phyloP scores from a whole-genome alignment of 108 stramenopile species.

The Thalassiosira profunda region DNA sequence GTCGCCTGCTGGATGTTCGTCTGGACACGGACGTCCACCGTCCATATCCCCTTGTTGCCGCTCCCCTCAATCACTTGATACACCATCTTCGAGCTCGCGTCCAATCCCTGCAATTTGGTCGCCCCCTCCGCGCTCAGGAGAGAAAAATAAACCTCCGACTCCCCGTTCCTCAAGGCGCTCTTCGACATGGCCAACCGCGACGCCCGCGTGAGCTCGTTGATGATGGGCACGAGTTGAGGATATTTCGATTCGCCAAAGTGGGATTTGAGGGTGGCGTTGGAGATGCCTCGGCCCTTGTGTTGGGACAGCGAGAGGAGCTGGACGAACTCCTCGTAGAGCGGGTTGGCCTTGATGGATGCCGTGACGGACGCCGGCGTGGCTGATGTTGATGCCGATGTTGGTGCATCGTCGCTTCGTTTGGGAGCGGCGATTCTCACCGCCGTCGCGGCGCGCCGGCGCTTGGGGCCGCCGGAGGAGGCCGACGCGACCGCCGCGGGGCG shows the following conservation, averaged over 20 bases:
- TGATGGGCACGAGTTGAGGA: slow-evolving; percentile 63
- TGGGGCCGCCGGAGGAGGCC: too few relatives aligned
- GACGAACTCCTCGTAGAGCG: slow-evolving; percentile 69
- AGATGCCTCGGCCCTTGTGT: slow-evolving; percentile 56
- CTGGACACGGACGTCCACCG: slow-evolving; percentile 91
- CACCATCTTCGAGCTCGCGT: slow-evolving; percentile 82
- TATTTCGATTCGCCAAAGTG: slow-evolving; percentile 58
- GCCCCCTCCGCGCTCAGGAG: slow-evolving; percentile 71
- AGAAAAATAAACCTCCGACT: slow-evolving; percentile 72
- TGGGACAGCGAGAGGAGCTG: slow-evolving; percentile 50
- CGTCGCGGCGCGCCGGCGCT: too few relatives aligned
- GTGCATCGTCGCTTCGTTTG: too few relatives aligned
- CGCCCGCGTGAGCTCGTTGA: slow-evolving; percentile 72
- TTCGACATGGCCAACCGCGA: slow-evolving; percentile 83
- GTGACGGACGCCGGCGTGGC: neutral
- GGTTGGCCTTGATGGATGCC: neutral
- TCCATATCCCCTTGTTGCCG: slow-evolving; percentile 98
- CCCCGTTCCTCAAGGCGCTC: slow-evolving; percentile 13
- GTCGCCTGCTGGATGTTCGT: slow-evolving; percentile 93
- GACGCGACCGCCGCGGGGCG: too few relatives aligned
- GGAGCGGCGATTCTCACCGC: too few relatives aligned
- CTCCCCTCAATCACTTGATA: slow-evolving; percentile 94
- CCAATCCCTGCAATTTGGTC: slow-evolving; percentile 79
- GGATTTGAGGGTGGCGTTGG: slow-evolving; percentile 73
- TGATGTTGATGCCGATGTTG: too few relatives aligned